phyloP scores from a whole-genome alignment of 2,329 filamentous ascomycete species.

The Hysterium pulicare region DNA sequence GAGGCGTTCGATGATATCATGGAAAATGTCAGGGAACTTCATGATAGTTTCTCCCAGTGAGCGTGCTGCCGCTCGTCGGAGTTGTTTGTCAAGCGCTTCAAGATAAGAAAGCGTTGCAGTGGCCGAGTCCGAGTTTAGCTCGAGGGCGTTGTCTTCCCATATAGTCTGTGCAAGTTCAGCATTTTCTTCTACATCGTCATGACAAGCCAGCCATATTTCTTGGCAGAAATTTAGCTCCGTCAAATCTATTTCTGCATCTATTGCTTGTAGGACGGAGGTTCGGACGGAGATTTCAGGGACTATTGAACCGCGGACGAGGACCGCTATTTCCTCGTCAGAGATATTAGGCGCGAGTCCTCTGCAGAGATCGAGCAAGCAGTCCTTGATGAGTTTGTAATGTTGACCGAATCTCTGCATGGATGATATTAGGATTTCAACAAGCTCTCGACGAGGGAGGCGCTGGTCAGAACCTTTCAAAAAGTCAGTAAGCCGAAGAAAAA shows the following conservation, averaged over 20 bases:
- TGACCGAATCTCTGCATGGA: conserved; percentile 88
- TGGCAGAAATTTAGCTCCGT: conserved; percentile 81
- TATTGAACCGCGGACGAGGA: conserved; percentile 74
- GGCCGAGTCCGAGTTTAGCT: conserved; percentile 63
- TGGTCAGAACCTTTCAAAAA: conserved; percentile 57
- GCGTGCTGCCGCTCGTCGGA: conserved; percentile 78
- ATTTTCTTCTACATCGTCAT: conserved; percentile 89
- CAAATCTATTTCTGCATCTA: conserved; percentile 88
- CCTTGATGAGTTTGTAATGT: conserved; percentile 93
- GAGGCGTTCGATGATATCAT: conserved; percentile 61
- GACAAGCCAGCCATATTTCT: conserved; percentile 89
- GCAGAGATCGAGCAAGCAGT: conserved; percentile 83
- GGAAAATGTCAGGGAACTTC: conserved; percentile 58
- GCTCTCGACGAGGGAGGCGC: conserved; percentile 70
- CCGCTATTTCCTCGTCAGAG: conserved; percentile 64
- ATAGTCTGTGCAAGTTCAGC: conserved; percentile 78
- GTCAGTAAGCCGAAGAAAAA: background rate
- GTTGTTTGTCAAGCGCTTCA: conserved; percentile 72
- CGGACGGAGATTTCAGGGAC: conserved; percentile 77
- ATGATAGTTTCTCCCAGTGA: conserved; percentile 73
- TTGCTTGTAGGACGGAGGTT: conserved; percentile 80
- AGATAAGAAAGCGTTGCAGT: conserved; percentile 72
- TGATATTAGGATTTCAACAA: conserved; percentile 68
- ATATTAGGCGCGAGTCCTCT: conserved; percentile 83
- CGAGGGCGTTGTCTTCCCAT: conserved; percentile 89